Evolutionary conservation across 805 yeast genomes (phyloP).

Genomic region (Diddensiella caesifluorescens): DNA sequence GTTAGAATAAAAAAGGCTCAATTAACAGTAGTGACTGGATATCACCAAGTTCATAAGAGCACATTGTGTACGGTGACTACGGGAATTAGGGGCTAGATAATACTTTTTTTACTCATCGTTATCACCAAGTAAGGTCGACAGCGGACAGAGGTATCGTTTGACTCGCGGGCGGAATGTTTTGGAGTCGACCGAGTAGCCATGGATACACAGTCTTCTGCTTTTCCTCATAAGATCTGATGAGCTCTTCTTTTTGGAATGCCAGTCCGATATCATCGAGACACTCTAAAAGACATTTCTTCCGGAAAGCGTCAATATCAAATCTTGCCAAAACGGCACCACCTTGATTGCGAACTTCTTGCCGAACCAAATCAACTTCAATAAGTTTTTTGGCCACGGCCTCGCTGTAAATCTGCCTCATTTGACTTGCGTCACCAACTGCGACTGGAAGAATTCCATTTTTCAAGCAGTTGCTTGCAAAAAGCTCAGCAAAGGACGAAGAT

Average conservation of each 20-base stretch:
- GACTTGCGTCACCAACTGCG: conserved; percentile 74
- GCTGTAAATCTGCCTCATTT: conserved; percentile 66
- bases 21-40: too few relatives aligned
- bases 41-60: too few relatives aligned
- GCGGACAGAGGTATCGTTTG: too few relatives aligned
- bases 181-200: conserved; percentile 8
- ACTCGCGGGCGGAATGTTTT: background rate
- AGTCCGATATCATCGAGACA: conserved; percentile 96
- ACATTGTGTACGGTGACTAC: too few relatives aligned
- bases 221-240: conserved; percentile 65
- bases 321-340: conserved; percentile 70
- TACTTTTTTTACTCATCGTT: too few relatives aligned
- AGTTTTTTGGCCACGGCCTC: conserved; percentile 66
- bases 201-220: conserved; percentile 45
- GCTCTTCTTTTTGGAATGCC: conserved; percentile 81
- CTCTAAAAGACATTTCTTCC: conserved; percentile 88
- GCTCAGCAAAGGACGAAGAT: conserved; percentile 98
- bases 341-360: conserved; percentile 66
- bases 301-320: conserved; percentile 83
- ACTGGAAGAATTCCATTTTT: conserved; percentile 93
- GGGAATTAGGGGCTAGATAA: too few relatives aligned
- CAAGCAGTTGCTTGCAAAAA: conserved; percentile 93
- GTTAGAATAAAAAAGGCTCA: too few relatives aligned
- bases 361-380: conserved; percentile 76
- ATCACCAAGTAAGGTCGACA: too few relatives aligned